Evolutionary conservation across 2,329 filamentous ascomycete genomes (phyloP), one percentile per base, ranked within the genome.

Genomic region (Paraphoma sp.): DNA sequence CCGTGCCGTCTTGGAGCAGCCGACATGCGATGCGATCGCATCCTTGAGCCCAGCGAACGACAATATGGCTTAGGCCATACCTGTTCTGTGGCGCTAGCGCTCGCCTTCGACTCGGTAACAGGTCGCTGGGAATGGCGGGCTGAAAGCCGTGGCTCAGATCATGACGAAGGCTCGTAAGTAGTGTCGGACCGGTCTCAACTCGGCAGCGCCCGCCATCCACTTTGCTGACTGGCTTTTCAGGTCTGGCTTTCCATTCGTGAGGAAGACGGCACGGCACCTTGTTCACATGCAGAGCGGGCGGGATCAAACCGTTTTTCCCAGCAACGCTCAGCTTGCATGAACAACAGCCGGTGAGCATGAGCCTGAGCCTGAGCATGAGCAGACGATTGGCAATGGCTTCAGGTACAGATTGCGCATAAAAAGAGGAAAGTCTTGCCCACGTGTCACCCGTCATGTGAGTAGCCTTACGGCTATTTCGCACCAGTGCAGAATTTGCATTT

Each of bases 81-180:
- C 62, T 54, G 31, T 56, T 62, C 55, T n/a, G 60, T 60, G 52
- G 48, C 59, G 55, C 62, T 57, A 63, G 57, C 57, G 55, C 45
- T 64, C 65, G 58, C 66, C 53, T 60, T 57, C 63, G 53, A 55
- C 56, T 60, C 61, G 60, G 60, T 65, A 63, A 67, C 64, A 64
- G 62, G 67, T 62, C 57, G 60, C 64, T 66, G 71, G 72, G 68
- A 62, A 49, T 17, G 55, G 59, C 60, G 58, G 58, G 51, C 53
- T 56, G 57, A 61, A 57, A 45, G 55, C 59, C 53, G 47, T 51
- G 51, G 50, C 44, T 69, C 63, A 62, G 57, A 73, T 72, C 68
- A 75, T 74, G 70, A 74, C 72, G 72, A 71, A 57, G 52, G 48
- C 38, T 56, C 40, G 38, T 54, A 53, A 56, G 55, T 63, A 52